phyloP scores from a whole-genome alignment of 768 basidiomycete genomes.

The Lactifluus subvellereus region DNA sequence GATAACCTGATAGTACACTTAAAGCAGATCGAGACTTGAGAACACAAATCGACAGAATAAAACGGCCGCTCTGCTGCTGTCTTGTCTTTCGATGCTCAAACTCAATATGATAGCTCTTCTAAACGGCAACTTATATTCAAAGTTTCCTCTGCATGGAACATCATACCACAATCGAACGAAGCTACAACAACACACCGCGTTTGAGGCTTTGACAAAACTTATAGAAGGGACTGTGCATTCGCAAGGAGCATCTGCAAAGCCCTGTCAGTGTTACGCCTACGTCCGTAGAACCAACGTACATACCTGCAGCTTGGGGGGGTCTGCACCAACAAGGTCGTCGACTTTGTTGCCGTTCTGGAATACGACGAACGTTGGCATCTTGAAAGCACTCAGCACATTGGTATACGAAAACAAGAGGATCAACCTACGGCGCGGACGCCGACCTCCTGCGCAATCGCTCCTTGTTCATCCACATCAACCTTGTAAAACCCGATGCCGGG shows the following conservation, averaged over 20 bases:
- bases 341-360: conserved; percentile 36
- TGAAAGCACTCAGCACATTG: not conserved
- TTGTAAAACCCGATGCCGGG: conserved; percentile 56
- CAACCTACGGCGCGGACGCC: conserved; percentile 57
- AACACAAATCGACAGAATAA: not conserved
- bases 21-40: too few relatives aligned
- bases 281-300: not conserved
- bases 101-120: not conserved
- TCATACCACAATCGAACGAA: not conserved
- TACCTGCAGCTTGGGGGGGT: conserved; percentile 39
- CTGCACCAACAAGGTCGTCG: conserved; percentile 44
- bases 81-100: not conserved
- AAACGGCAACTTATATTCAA: not conserved
- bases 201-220: not conserved
- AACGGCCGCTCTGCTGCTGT: not conserved
- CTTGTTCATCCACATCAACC: conserved; percentile 62
- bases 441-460: conserved; percentile 49
- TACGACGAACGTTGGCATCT: conserved; percentile 42
- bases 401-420: not conserved
- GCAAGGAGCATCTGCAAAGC: not conserved
- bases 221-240: not conserved
- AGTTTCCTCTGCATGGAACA: not conserved
- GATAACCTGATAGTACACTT: not conserved
- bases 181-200: not conserved
- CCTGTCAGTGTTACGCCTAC: not conserved